phyloP scores from a whole-genome alignment of 1,139 yeast species.

The Lodderomyces elongisporus region DNA sequence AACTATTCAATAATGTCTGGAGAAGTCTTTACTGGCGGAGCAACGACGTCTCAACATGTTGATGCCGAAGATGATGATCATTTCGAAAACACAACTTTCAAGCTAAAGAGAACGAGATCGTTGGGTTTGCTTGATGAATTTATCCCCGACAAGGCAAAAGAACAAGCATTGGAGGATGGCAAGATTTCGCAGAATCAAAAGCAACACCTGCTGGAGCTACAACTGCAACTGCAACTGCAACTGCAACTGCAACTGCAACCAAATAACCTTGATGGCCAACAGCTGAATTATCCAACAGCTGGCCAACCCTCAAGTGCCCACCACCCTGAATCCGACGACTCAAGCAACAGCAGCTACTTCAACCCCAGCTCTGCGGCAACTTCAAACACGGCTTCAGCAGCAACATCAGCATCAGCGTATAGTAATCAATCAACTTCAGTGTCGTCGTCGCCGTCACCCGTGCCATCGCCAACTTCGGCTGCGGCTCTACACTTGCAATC shows the following conservation, averaged over 20 bases:
- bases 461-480: slow-evolving; percentile 9
- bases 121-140: slow-evolving; percentile 76
- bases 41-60: slow-evolving; percentile 53
- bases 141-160: slow-evolving; percentile 30
- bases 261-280: background rate
- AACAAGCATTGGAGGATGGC: slow-evolving; percentile 5
- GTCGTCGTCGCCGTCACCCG: slow-evolving; percentile 14
- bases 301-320: background rate
- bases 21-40: slow-evolving; percentile 46
- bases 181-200: slow-evolving; percentile 2
- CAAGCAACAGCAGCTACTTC: slow-evolving; percentile 4
- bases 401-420: background rate
- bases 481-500: slow-evolving; percentile 15
- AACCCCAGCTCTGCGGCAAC: background rate
- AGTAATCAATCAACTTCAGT: slow-evolving; percentile 6
- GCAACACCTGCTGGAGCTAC: slow-evolving; percentile 1
- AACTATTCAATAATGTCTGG: slow-evolving; percentile 15
- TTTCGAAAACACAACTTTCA: slow-evolving; percentile 68
- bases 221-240: slow-evolving; percentile 5
- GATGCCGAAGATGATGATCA: slow-evolving; percentile 71
- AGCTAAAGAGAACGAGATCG: slow-evolving; percentile 76
- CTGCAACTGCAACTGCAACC: slow-evolving; percentile 1
- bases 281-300: background rate
- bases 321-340: background rate
- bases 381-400: background rate